Percentiles rank a stretch among this genome's conserved stretches.
These are phyloP conservation scores for Paecilomyces formosus DNA, from an alignment of 2,329 filamentous ascomycete species.

Conservation along the genomic window DNA sequence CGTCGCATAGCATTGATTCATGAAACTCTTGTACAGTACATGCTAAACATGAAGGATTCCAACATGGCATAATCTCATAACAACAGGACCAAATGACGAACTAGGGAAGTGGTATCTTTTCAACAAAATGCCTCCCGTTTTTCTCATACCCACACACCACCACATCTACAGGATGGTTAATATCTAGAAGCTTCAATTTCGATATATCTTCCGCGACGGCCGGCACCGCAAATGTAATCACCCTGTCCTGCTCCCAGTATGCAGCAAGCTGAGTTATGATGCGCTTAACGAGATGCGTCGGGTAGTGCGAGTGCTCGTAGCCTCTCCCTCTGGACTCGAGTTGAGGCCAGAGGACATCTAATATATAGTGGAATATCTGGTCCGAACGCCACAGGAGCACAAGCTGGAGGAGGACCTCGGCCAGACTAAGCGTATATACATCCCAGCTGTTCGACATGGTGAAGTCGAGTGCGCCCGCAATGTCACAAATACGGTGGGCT, in stretches of 20 bases:
- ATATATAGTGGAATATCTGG: background rate
- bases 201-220: background rate
- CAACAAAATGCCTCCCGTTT: background rate
- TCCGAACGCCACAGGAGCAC: background rate
- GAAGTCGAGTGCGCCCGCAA: background rate
- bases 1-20: too few relatives aligned
- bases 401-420: background rate
- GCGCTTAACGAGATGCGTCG: conserved; percentile 14
- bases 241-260: conserved; percentile 2
- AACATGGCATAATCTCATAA: too few relatives aligned
- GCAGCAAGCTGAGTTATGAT: conserved; percentile 9
- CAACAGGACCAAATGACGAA: too few relatives aligned
- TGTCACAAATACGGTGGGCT: background rate
- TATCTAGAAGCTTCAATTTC: background rate
- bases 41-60: too few relatives aligned
- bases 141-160: background rate
- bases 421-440: background rate
- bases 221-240: background rate
- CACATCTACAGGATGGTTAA: background rate
- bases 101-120: background rate
- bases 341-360: conserved; percentile 12
- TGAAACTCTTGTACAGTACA: too few relatives aligned
- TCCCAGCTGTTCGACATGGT: background rate
- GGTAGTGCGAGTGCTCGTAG: conserved; percentile 16
- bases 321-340: conserved; percentile 10